These are phyloP conservation scores for Colletotrichum euphorbiae DNA, from an alignment of 2,329 filamentous ascomycete species.

Conservation along the genomic window DNA sequence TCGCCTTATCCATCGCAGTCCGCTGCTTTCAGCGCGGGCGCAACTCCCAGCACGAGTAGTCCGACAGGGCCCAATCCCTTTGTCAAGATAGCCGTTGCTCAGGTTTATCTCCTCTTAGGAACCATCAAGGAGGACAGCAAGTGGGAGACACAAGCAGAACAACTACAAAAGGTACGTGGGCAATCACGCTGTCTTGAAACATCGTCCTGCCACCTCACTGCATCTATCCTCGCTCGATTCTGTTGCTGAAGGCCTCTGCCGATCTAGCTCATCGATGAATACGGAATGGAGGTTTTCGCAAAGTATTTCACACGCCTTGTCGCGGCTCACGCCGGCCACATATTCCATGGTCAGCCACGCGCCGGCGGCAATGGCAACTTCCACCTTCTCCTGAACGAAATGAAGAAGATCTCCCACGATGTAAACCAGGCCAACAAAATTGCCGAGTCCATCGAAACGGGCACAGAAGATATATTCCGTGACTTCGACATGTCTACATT, in stretches of 20 bases:
- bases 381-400: conserved; percentile 82
- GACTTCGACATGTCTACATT: conserved; percentile 97
- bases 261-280: conserved; percentile 86
- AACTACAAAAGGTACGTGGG: conserved; percentile 84
- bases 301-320: conserved; percentile 96
- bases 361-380: conserved; percentile 84
- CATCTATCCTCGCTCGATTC: neutral
- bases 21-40: conserved; percentile 68
- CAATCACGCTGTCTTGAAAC: conserved; percentile 16
- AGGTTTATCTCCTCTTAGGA: conserved; percentile 93
- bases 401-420: conserved; percentile 86
- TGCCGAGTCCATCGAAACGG: conserved; percentile 90
- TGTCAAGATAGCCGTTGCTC: conserved; percentile 93
- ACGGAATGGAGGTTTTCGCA: conserved; percentile 99
- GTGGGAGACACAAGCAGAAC: conserved; percentile 92
- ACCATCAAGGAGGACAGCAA: conserved; percentile 97
- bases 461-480: conserved; percentile 91
- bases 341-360: conserved; percentile 85
- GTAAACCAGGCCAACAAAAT: conserved; percentile 88
- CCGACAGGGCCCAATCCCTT: conserved; percentile 75
- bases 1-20: conserved; percentile 68
- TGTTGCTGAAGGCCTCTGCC: conserved; percentile 33
- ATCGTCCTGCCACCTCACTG: neutral
- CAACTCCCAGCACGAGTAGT: conserved; percentile 71
- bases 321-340: conserved; percentile 88